Percentiles rank a stretch among this genome's conserved stretches.
Evolutionary conservation across 345 rosid genomes (phyloP).

Genomic region (Eucalyptus sp.): DNA sequence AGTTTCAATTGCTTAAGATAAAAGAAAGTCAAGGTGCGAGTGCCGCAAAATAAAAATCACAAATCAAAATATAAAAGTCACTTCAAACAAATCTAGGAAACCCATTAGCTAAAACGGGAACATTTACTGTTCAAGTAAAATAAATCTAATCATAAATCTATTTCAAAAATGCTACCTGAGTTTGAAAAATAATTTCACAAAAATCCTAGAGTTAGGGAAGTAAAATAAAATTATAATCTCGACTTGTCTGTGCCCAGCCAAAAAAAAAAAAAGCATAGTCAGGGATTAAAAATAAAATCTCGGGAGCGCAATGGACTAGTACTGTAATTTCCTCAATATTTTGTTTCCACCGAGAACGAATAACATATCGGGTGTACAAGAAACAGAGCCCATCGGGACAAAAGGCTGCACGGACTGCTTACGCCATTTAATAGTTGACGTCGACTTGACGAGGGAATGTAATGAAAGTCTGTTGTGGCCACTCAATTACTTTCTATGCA

Average conservation of each 20-base stretch:
- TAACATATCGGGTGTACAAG: fast-evolving
- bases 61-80: not conserved
- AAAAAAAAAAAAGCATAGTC: not conserved
- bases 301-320: not conserved
- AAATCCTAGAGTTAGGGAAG: not conserved
- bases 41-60: no score
- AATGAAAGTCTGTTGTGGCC: not conserved
- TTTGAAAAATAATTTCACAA: no score
- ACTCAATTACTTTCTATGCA: not conserved
- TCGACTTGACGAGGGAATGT: not conserved
- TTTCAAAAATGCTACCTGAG: no score
- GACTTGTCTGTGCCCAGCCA: not conserved
- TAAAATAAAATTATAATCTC: not conserved
- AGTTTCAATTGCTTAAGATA: no score
- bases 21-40: no score
- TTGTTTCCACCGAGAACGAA: not conserved
- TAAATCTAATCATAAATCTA: not conserved
- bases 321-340: not conserved
- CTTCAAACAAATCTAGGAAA: not conserved
- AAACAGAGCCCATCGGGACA: no score
- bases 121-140: not conserved
- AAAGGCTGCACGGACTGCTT: no score
- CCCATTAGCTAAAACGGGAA: not conserved
- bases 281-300: not conserved
- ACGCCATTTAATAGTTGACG: not conserved